These are phyloP conservation scores for Durotheca rogersii DNA, from an alignment of 495 filamentous ascomycete genomes.

Conservation along the genomic window DNA sequence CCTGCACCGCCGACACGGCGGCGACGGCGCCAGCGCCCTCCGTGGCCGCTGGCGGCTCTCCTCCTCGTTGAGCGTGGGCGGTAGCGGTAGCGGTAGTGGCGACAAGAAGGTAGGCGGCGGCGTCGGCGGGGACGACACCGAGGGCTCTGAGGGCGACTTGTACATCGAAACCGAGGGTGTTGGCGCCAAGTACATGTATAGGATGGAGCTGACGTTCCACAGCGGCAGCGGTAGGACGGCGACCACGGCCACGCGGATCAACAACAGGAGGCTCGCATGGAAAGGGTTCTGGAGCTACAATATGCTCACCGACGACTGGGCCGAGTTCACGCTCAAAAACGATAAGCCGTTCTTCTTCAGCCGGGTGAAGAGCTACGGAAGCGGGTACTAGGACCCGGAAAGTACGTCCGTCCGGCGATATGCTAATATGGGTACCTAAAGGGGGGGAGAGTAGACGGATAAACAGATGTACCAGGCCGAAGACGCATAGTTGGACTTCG, in stretches of 20 bases:
- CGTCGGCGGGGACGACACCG: slow-evolving; percentile 30
- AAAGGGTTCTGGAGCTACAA: slow-evolving; percentile 92
- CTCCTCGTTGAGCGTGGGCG: slow-evolving; percentile 26
- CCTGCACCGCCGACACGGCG: slow-evolving; percentile 25
- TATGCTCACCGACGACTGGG: slow-evolving; percentile 84
- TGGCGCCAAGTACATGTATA: slow-evolving; percentile 71
- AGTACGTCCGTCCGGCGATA: no score
- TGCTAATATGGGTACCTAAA: no score
- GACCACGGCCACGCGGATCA: slow-evolving; percentile 42
- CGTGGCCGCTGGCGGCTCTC: slow-evolving; percentile 44
- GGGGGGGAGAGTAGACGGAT: no score
- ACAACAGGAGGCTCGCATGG: slow-evolving; percentile 84
- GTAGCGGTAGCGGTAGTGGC: slow-evolving; percentile 26
- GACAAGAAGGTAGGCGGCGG: no score
- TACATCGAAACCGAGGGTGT: slow-evolving; percentile 85
- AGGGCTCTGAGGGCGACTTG: slow-evolving; percentile 62
- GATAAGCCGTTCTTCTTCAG: slow-evolving; percentile 86
- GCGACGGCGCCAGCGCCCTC: no score
- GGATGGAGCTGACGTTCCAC: slow-evolving; percentile 70
- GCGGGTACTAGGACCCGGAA: no score
- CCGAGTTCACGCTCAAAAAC: slow-evolving; percentile 78
- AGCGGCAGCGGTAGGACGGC: slow-evolving; percentile 52
- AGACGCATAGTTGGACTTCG: no score
- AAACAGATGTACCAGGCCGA: no score
- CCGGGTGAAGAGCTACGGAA: slow-evolving; percentile 73